These are phyloP conservation scores for Populus hybrid DNA, from an alignment of 441 rosid genomes.

Conservation along the genomic window DNA sequence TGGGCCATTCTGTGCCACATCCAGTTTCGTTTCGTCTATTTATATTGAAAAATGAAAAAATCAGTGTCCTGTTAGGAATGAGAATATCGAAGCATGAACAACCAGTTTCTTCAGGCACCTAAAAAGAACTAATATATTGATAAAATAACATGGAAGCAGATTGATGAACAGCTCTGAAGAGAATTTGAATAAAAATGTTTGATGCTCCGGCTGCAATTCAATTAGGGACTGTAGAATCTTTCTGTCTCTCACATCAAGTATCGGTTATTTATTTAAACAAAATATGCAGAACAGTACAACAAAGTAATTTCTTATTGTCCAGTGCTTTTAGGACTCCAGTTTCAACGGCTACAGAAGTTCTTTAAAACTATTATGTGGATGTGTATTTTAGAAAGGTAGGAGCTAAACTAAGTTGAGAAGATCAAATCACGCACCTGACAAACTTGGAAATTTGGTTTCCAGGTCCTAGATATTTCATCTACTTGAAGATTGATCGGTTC, in stretches of 20 bases:
- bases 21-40: conserved; percentile 28
- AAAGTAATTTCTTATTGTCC: neutral
- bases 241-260: neutral
- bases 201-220: neutral
- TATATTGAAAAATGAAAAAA: conserved; percentile 22
- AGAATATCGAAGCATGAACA: neutral
- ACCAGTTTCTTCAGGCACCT: neutral
- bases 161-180: neutral
- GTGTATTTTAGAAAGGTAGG: neutral
- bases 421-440: conserved; percentile 25
- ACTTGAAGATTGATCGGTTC: conserved; percentile 10
- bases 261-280: neutral
- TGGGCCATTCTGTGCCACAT: conserved; percentile 22
- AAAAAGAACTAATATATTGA: neutral
- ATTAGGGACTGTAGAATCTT: neutral
- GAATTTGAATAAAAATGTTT: neutral
- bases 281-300: neutral
- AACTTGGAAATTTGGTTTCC: conserved; percentile 12
- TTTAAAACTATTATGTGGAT: neutral
- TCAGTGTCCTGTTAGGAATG: conserved; percentile 5
- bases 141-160: neutral
- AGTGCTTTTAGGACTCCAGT: neutral
- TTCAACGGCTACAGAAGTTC: neutral
- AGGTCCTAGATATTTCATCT: conserved; percentile 14
- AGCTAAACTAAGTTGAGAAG: conserved; percentile 3